Base-by-base conservation (phyloP, 2,329 filamentous ascomycete species). In the Exophiala dermatitidis region DNA sequence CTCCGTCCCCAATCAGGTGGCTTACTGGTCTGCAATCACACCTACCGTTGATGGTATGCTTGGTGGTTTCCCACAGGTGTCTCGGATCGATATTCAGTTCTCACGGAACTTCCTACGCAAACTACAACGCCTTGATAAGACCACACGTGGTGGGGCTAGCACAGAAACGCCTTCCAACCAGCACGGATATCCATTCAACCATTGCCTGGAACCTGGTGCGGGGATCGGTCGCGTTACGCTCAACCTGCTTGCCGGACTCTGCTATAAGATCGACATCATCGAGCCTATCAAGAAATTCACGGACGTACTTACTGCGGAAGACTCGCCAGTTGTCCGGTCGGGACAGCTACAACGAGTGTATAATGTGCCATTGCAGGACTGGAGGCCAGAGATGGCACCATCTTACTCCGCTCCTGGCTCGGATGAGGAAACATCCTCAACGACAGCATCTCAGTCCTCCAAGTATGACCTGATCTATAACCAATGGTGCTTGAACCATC, bases 241-340 rank as follows among this genome's bases (percentile, higher is more conserved):
- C 53, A 86, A 86, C 0, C 76, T 96, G 3, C 74, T 96, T n/a
- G 71, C 84, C 30, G 74, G 81, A 28, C 72, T 91, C 1, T 83
- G 85, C n/a, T 73, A 81, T 10, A 72, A 76, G 2, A 84, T 95
- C 4, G 90, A 96, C 67, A 77, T 94, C 26, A 81, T 96, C 32
- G 90, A 96, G 73, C 91, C 90, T 0, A 81, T 95, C 19, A 74
- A 77, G 62, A 89, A 90, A 66, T 95, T 96, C 69, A 90, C 88
- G 1, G 76, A 77, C 9, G 72, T 75, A 19, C 71, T 94, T 1
- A 67, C 68, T 4, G 65, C 68, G 0, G 36, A 49, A 5, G 50
- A 53, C 5, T 51, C 51, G 32, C 49, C 51, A 29, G 45, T 61
- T 28, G 47, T 61, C 8, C 48, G 42, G 32, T 42, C 46, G 5